Base-by-base conservation (phyloP, 805 yeast genomes). In the Vanderwaltozyma tropicalis region DNA sequence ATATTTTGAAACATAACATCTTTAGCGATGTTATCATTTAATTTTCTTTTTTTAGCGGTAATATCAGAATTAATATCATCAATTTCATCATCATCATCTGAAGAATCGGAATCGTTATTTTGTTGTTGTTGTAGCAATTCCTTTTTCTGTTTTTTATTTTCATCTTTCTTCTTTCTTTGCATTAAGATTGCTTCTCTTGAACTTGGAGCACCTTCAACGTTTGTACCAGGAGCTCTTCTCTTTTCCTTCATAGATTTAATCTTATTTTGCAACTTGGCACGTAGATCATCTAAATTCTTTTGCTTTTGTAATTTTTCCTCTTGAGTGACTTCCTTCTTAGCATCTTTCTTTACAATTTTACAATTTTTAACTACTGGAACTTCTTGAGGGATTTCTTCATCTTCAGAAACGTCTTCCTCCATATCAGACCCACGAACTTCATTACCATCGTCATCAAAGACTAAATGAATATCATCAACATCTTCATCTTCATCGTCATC, bases 191-290 rank as follows among this genome's bases (percentile, higher is more conserved):
- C 88, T 47, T 86, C 94, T 60, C 96, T 71, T 10, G 89, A 83
- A 41, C 78, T 71, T 13, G 88, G 87, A 0, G 95, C 92, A 18
- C 96, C 95, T 4, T 71, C 67, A 4, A 69, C 76, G 32, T 76
- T 79, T 1, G 88, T 66, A 2, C 97, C 97, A 1, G 94, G 92
- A 1, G 97, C 98, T 52, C 81, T 88, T 57, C 99, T 77, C 61
- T 75, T 81, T 39, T 79, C 87, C 47, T 78, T 76, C 63, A 92
- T 52, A 8, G 62, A 63, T 40, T 66, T 72, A 45, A 92, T 88
- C 57, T 78, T 84, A 14, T 71, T 72, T 21, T 89, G 79, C 31
- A 92, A 71, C 57, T 81, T 81, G n/a, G 78, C 80, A 52, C 88
- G 76, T 42, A 92, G 69, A 47, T 75, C 80, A 5, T 72, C 72